phyloP scores from a whole-genome alignment of 2,329 filamentous ascomycete species.

The Parafenestella ontariensis region DNA sequence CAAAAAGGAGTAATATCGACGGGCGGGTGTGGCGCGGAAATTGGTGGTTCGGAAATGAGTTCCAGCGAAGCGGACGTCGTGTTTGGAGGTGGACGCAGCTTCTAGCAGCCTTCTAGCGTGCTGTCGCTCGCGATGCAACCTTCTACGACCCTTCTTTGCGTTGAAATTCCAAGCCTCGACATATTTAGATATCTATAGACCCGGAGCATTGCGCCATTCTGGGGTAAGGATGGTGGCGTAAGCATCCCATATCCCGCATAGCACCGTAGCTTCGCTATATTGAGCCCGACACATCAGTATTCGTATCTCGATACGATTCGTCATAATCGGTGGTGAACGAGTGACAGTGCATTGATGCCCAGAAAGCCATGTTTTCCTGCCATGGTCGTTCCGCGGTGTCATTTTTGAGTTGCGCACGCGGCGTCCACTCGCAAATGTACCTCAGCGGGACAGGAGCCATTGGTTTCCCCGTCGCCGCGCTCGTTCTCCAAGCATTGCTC shows the following conservation, averaged over 20 bases:
- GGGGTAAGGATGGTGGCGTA: slow-evolving; percentile 11
- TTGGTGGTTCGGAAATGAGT: slow-evolving; percentile 12
- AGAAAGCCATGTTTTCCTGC: slow-evolving; percentile 7
- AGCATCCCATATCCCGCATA: background rate
- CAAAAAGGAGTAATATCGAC: slow-evolving; percentile 59
- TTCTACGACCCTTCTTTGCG: background rate
- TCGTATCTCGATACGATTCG: slow-evolving; percentile 4
- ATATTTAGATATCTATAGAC: slow-evolving; percentile 7
- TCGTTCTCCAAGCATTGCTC: background rate
- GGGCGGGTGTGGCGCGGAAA: slow-evolving; percentile 23
- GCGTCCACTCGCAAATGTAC: background rate
- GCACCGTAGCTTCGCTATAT: slow-evolving; percentile 14
- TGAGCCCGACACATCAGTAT: slow-evolving; percentile 12
- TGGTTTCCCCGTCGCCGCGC: background rate
- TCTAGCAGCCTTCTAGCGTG: slow-evolving; percentile 34
- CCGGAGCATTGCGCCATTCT: slow-evolving; percentile 21
- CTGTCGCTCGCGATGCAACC: background rate
- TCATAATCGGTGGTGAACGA: slow-evolving; percentile 1
- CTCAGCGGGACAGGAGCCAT: background rate
- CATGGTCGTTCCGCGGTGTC: slow-evolving; percentile 8
- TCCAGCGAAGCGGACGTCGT: slow-evolving; percentile 6
- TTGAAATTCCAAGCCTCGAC: background rate
- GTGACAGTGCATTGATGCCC: slow-evolving; percentile 13
- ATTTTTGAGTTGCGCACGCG: background rate
- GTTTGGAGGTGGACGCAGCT: slow-evolving; percentile 9